Evolutionary conservation across 208 protist genomes (phyloP).

Genomic region (Trypanosoma avium): DNA sequence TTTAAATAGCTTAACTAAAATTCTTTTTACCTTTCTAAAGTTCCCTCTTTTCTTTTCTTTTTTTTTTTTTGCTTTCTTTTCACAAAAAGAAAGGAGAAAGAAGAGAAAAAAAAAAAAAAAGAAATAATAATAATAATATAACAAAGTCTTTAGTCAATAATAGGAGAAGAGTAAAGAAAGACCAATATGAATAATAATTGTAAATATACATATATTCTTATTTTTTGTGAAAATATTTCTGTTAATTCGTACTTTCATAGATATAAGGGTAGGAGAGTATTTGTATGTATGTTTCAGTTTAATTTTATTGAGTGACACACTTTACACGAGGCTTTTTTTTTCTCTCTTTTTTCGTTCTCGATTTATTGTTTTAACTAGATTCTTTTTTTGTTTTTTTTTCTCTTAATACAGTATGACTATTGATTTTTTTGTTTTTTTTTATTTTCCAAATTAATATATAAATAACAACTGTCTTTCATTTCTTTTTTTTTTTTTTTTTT

Average conservation of each 20-base stretch:
- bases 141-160: neutral
- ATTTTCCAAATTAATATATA: no score
- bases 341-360: neutral
- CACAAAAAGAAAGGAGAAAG: no score
- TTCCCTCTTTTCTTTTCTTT: no score
- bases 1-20: no score
- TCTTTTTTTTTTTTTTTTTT: neutral
- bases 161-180: neutral
- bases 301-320: neutral
- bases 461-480: no score
- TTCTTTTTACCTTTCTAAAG: no score
- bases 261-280: neutral
- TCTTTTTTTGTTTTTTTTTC: neutral
- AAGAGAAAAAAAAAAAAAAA: slow-evolving; percentile 3
- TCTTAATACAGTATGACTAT: no score
- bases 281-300: neutral
- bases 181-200: neutral
- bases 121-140: neutral
- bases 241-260: slow-evolving; percentile 1
- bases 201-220: neutral
- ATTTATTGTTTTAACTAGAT: slow-evolving; percentile 1
- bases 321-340: neutral
- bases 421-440: no score
- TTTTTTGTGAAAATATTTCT: slow-evolving; percentile 13
- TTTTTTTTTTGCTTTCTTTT: no score